phyloP scores from a whole-genome alignment of 345 rosid species.

The Bruguiera parviflora region DNA sequence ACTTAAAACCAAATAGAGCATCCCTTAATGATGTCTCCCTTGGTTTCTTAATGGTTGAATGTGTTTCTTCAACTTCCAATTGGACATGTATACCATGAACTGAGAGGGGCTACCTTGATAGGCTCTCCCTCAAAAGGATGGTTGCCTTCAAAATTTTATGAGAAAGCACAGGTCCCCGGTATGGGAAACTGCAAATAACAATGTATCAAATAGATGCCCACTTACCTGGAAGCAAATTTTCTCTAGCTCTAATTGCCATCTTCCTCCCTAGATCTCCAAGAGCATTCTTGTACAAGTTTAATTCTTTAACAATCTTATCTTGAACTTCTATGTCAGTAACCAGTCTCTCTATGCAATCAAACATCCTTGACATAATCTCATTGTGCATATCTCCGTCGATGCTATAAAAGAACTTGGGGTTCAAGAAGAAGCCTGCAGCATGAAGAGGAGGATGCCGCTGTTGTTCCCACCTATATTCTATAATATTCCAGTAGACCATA shows the following conservation, averaged over 20 bases:
- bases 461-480: conserved; percentile 76
- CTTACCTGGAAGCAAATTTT: conserved; percentile 72
- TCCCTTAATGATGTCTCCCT: neutral
- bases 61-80: neutral
- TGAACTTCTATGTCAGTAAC: conserved; percentile 67
- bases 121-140: neutral
- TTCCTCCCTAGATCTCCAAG: conserved; percentile 87
- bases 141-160: neutral
- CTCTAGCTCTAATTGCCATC: conserved; percentile 81
- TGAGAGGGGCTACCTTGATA: neutral
- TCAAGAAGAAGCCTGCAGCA: conserved; percentile 86
- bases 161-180: neutral
- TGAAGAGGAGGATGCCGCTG: conserved; percentile 72
- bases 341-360: conserved; percentile 84
- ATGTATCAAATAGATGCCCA: conserved; percentile 10
- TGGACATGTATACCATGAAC: neutral
- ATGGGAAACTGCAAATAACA: conserved; percentile 11
- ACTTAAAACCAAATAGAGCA: too few relatives aligned
- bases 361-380: conserved; percentile 58
- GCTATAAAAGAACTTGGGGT: conserved; percentile 84
- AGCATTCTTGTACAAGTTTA: conserved; percentile 65
- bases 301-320: conserved; percentile 68
- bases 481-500: conserved; percentile 67
- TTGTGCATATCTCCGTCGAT: conserved; percentile 60
- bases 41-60: neutral